Conservation (phyloP, 2,329 filamentous ascomycete genomes). For the Sarocladium brachiariae region DNA sequence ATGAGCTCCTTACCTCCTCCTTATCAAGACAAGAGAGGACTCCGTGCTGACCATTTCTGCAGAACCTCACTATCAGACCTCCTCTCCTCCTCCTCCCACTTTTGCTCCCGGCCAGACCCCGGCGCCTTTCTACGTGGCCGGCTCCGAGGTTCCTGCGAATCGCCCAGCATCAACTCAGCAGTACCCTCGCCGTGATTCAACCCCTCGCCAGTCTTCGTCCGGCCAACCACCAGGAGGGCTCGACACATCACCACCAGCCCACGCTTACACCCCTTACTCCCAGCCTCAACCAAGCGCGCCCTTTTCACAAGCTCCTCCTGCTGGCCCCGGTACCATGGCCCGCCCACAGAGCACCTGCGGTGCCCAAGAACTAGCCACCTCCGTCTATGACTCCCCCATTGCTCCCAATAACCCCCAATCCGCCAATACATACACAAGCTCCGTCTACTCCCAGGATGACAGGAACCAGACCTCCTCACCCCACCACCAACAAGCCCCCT, state of each 20-base stretch:
- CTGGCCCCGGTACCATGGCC: conserved; percentile 26
- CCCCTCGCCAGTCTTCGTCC: conserved; percentile 39
- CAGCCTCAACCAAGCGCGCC: conserved; percentile 22
- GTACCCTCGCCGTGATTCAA: conserved; percentile 46
- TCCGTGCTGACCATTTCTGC: not conserved
- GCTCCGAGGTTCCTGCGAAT: conserved; percentile 44
- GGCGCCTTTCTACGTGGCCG: conserved; percentile 61
- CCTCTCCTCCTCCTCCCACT: conserved; percentile 46
- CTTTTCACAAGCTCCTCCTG: conserved; percentile 36
- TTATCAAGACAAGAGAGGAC: not conserved
- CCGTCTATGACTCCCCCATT: conserved; percentile 69
- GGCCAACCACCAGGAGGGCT: conserved; percentile 43
- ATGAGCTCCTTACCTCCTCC: not conserved
- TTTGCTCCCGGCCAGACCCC: conserved; percentile 45
- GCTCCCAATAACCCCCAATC: conserved; percentile 42
- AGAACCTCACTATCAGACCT: conserved; percentile 36
- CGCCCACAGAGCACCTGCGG: conserved; percentile 63
- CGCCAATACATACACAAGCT: conserved; percentile 37
- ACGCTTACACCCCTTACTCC: conserved; percentile 37
- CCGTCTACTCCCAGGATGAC: conserved; percentile 44
- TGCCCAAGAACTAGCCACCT: conserved; percentile 71
- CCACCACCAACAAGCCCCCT: not conserved
- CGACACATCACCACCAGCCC: conserved; percentile 45
- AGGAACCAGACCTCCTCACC: conserved; percentile 15
- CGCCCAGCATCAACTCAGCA: conserved; percentile 32